These are phyloP conservation scores for Neophaeococcomyces mojaviensis DNA, from an alignment of 2,329 filamentous ascomycete species.

Conservation along the genomic window DNA sequence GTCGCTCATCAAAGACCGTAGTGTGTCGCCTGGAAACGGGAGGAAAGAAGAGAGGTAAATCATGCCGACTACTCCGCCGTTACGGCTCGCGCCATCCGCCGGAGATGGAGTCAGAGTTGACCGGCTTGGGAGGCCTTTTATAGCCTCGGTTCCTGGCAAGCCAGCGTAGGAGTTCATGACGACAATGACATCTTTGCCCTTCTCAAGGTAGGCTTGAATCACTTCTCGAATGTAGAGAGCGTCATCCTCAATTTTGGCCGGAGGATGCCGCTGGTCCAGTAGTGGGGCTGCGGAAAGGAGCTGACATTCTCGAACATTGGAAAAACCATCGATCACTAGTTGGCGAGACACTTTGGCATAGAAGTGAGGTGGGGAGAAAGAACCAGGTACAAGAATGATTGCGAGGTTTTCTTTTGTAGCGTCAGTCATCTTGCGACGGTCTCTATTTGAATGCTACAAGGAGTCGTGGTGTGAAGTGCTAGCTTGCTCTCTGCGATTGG, in stretches of 20 bases:
- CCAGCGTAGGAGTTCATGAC: constrained; percentile 33
- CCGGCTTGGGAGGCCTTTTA: constrained; percentile 21
- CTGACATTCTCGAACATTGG: background rate
- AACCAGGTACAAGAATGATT: constrained; percentile 31
- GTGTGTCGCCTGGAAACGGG: background rate
- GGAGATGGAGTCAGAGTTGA: background rate
- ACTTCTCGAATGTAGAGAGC: constrained; percentile 3
- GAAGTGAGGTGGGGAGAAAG: constrained; percentile 18
- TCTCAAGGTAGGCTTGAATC: background rate
- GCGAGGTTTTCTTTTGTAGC: constrained; percentile 22
- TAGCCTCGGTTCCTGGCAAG: constrained; percentile 24
- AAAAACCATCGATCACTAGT: background rate
- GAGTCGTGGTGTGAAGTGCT: no score
- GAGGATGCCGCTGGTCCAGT: background rate
- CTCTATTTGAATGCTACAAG: no score
- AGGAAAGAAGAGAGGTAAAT: constrained; percentile 2
- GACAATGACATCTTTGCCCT: constrained; percentile 30
- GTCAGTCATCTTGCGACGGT: background rate
- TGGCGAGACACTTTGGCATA: constrained; percentile 5
- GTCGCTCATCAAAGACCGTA: background rate
- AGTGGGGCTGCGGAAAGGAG: constrained; percentile 1
- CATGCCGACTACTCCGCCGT: constrained; percentile 5
- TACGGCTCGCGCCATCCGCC: background rate
- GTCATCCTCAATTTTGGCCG: constrained; percentile 2
- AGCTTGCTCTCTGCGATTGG: no score